phyloP scores from a whole-genome alignment of 1,284 basidiomycete genomes.

The Heimioporus retisporus region DNA sequence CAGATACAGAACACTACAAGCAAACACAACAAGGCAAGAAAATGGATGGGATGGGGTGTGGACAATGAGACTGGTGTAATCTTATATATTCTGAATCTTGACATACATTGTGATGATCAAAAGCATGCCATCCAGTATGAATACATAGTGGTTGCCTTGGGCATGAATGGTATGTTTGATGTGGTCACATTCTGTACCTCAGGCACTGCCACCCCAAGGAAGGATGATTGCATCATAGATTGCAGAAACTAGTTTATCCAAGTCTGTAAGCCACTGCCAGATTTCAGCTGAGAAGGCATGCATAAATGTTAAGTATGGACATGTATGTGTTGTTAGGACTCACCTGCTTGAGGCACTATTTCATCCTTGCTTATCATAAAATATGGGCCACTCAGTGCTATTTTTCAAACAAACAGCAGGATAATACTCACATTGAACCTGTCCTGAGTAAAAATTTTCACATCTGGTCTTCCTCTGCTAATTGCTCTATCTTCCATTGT shows the following conservation, averaged over 20 bases:
- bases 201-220: constrained; percentile 13
- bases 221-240: constrained; percentile 14
- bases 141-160: constrained; percentile 1
- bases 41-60: constrained; percentile 1
- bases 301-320: not conserved
- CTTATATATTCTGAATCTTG: constrained; percentile 13
- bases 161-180: constrained; percentile 15
- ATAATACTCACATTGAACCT: accelerated
- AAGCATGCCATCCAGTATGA: constrained; percentile 10
- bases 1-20: constrained; percentile 5
- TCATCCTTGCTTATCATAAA: no score
- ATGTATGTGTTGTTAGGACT: no score
- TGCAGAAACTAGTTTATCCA: constrained; percentile 8
- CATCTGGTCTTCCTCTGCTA: no score
- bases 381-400: not conserved
- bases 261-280: not conserved
- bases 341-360: not conserved
- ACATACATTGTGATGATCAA: not conserved
- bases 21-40: constrained; percentile 9
- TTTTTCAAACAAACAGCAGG: not conserved
- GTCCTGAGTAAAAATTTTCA: not conserved
- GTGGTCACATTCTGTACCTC: constrained; percentile 16
- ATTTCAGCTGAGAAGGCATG: constrained; percentile 1
- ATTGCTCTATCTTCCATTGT: no score
- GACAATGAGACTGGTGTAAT: constrained; percentile 11